Percentiles rank a stretch among this genome's conserved stretches.
Evolutionary conservation across 192 early-diverging fungal genomes (phyloP).

Genomic region (Backusella macrospora): DNA sequence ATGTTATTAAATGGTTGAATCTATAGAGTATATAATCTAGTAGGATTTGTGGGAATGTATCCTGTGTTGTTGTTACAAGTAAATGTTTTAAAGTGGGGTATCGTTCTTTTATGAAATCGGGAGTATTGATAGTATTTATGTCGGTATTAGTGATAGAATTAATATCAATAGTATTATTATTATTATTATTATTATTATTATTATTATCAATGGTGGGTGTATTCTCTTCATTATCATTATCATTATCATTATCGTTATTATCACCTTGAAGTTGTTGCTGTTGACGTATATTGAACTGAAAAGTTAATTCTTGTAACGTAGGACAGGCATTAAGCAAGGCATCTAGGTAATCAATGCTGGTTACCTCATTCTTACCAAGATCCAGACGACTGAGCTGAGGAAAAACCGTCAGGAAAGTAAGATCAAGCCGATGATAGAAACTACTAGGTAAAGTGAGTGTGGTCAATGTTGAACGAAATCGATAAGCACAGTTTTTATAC

Average conservation of each 20-base stretch:
- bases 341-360: background rate
- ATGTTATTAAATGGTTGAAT: background rate
- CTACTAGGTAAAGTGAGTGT: conserved; percentile 1
- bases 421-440: background rate
- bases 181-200: background rate
- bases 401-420: background rate
- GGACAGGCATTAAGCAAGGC: conserved; percentile 10
- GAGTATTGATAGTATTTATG: background rate
- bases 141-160: background rate
- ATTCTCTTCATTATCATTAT: background rate
- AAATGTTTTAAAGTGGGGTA: conserved; percentile 4
- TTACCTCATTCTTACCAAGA: conserved; percentile 1
- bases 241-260: background rate
- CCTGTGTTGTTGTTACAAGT: background rate
- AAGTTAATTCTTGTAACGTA: conserved; percentile 7
- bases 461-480: background rate
- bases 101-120: background rate
- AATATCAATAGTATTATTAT: background rate
- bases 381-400: background rate
- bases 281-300: background rate
- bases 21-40: background rate
- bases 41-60: background rate
- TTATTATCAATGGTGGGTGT: background rate
- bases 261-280: background rate
- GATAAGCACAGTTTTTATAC: conserved; percentile 16